A percentile compares a stretch with the other conserved stretches of the same genome.
Conservation (phyloP, 805 yeast genomes). For the Yamadazyma laniorum region DNA sequence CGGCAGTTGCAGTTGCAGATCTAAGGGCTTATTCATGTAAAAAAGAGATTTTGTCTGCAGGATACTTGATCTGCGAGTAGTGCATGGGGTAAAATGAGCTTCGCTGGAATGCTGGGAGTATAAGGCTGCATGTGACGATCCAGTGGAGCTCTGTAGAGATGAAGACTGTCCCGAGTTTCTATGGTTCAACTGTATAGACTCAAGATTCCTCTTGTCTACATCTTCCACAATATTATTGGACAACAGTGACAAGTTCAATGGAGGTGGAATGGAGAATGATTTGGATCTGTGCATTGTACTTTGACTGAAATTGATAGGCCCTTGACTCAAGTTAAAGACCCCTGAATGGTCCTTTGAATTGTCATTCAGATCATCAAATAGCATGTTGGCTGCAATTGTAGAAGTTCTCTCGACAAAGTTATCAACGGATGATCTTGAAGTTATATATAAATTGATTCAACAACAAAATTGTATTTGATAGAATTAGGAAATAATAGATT, state of each 20-base stretch:
- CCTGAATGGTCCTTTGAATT: too few relatives aligned
- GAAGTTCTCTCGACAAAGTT: background rate
- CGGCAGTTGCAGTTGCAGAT: constrained; percentile 1
- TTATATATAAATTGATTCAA: too few relatives aligned
- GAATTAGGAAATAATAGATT: too few relatives aligned
- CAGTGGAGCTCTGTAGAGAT: too few relatives aligned
- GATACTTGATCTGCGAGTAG: background rate
- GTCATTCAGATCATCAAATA: too few relatives aligned
- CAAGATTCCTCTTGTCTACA: too few relatives aligned
- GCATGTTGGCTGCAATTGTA: background rate
- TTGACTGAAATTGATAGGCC: constrained; percentile 8
- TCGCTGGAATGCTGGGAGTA: too few relatives aligned
- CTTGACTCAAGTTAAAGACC: constrained; percentile 1
- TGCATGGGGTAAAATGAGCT: background rate
- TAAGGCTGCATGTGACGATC: too few relatives aligned
- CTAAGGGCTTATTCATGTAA: constrained; percentile 1
- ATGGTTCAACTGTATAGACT: constrained; percentile 2
- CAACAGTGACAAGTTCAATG: constrained; percentile 11
- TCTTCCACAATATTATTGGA: constrained; percentile 4
- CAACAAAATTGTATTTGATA: too few relatives aligned
- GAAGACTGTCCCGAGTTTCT: too few relatives aligned
- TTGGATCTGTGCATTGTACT: constrained; percentile 6
- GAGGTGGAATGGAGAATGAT: constrained; percentile 11
- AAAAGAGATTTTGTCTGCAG: background rate
- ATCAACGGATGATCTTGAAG: background rate